Evolutionary conservation across 306 rosid genomes (phyloP).

Genomic region (Pterocarpus macrocarpus): DNA sequence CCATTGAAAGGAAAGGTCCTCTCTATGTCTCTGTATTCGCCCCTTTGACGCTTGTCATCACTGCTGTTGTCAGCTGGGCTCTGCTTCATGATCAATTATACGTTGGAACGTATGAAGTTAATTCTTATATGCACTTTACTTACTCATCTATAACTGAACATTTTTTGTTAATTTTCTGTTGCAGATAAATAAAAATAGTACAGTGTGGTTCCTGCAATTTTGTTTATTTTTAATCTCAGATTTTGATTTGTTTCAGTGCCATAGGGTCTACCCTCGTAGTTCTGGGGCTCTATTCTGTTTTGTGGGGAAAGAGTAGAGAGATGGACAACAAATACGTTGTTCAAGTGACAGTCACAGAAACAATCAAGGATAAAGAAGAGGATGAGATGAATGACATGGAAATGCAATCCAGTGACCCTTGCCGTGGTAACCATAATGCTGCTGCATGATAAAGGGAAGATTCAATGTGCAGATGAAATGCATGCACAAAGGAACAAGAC

Average conservation of each 20-base stretch:
- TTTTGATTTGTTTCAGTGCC: slow-evolving; percentile 41
- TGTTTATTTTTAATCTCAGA: neutral
- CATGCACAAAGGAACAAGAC: neutral
- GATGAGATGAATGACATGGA: slow-evolving; percentile 44
- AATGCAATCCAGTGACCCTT: slow-evolving; percentile 35
- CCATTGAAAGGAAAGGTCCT: slow-evolving; percentile 78
- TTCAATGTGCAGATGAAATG: slow-evolving; percentile 19
- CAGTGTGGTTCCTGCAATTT: neutral
- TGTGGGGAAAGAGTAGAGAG: slow-evolving; percentile 81
- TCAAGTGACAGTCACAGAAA: slow-evolving; percentile 11
- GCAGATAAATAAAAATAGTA: neutral
- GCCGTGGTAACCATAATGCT: slow-evolving; percentile 2
- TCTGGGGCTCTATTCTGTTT: slow-evolving; percentile 68
- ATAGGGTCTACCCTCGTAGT: slow-evolving; percentile 61
- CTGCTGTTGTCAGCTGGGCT: slow-evolving; percentile 74
- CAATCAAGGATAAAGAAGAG: slow-evolving; percentile 24
- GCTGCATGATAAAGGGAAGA: neutral
- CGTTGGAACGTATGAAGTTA: slow-evolving; percentile 71
- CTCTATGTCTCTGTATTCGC: slow-evolving; percentile 78
- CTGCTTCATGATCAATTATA: slow-evolving; percentile 66
- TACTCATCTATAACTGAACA: neutral
- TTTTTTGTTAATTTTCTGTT: neutral
- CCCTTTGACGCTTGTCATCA: slow-evolving; percentile 70
- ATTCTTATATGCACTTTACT: neutral
- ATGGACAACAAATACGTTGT: slow-evolving; percentile 9